These are phyloP conservation scores for Tothia fuscella DNA, from an alignment of 2,329 filamentous ascomycete species.

Conservation along the genomic window DNA sequence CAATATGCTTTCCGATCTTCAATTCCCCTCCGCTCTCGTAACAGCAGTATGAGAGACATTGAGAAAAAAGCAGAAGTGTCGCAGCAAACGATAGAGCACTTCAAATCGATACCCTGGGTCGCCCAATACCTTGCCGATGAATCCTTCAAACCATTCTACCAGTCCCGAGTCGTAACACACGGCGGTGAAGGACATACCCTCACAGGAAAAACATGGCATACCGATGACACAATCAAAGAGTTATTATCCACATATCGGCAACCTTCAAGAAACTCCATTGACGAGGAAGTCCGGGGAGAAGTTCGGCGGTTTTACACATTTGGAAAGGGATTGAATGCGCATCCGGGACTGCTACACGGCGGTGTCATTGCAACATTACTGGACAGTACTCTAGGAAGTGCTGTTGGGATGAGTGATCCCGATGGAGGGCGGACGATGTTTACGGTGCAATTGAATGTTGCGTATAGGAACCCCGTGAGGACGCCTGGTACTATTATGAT, in stretches of 20 bases:
- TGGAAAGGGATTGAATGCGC: slow-evolving; percentile 10
- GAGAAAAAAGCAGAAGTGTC: too few species aligned
- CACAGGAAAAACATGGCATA: slow-evolving; percentile 9
- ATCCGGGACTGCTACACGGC: slow-evolving; percentile 10
- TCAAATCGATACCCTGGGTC: slow-evolving; percentile 2
- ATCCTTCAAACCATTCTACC: slow-evolving; percentile 1
- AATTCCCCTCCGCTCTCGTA: too few species aligned
- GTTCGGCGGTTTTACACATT: slow-evolving; percentile 10
- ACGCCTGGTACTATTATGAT: slow-evolving; percentile 10
- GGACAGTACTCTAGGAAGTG: slow-evolving; percentile 9
- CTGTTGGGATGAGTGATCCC: background rate
- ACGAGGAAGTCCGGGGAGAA: slow-evolving; percentile 1
- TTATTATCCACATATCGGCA: slow-evolving; percentile 7
- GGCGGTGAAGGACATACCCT: slow-evolving; percentile 9
- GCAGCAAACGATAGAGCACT: slow-evolving; percentile 8
- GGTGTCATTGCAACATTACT: slow-evolving; percentile 9
- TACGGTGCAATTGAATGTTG: slow-evolving; percentile 11
- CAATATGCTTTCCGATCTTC: too few species aligned
- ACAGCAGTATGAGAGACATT: too few species aligned
- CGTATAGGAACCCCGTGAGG: slow-evolving; percentile 9
- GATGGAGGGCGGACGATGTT: slow-evolving; percentile 3
- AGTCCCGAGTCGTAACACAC: slow-evolving; percentile 5
- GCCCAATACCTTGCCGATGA: slow-evolving; percentile 1
- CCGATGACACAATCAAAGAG: slow-evolving; percentile 4
- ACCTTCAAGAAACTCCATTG: background rate